Percentiles rank a stretch among this genome's conserved stretches.
These are phyloP conservation scores for Kalaharituber pfeilii DNA, from an alignment of 2,329 filamentous ascomycete genomes.

Conservation along the genomic window DNA sequence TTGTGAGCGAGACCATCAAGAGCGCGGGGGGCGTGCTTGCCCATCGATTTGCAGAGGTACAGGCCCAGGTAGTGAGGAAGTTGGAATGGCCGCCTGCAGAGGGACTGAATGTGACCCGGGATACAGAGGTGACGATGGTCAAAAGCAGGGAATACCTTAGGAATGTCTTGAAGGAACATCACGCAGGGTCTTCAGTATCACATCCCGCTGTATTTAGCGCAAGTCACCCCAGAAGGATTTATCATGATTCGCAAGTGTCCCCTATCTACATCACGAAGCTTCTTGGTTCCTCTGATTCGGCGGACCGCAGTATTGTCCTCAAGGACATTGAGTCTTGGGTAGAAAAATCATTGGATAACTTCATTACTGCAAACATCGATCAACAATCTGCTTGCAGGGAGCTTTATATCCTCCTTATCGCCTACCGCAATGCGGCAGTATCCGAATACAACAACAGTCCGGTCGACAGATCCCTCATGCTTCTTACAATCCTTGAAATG, in stretches of 20 bases:
- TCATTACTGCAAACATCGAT: conserved; percentile 23
- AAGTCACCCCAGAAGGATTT: background rate
- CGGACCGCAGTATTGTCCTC: background rate
- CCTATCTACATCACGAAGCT: too few species aligned
- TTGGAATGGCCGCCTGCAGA: conserved; percentile 8
- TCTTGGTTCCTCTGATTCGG: too few species aligned
- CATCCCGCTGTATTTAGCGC: background rate
- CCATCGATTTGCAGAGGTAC: conserved; percentile 7
- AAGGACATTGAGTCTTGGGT: conserved; percentile 37
- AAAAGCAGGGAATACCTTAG: conserved; percentile 7
- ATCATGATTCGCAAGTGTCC: background rate
- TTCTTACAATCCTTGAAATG: conserved; percentile 39
- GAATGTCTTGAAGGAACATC: background rate
- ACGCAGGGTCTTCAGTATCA: background rate
- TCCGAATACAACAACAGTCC: conserved; percentile 30
- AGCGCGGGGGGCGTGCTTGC: conserved; percentile 6
- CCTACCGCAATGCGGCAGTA: conserved; percentile 25
- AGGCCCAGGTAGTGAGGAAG: conserved; percentile 1
- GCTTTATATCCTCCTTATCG: conserved; percentile 24
- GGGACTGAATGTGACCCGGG: conserved; percentile 15
- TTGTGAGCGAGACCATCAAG: conserved; percentile 4
- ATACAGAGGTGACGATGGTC: conserved; percentile 9
- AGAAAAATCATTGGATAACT: conserved; percentile 26
- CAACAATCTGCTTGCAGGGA: conserved; percentile 20
- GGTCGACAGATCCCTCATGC: conserved; percentile 36